Evolutionary conservation across 2,329 filamentous ascomycete genomes (phyloP), one percentile per base, ranked within the genome.

Genomic region (Fusarium papillatum): DNA sequence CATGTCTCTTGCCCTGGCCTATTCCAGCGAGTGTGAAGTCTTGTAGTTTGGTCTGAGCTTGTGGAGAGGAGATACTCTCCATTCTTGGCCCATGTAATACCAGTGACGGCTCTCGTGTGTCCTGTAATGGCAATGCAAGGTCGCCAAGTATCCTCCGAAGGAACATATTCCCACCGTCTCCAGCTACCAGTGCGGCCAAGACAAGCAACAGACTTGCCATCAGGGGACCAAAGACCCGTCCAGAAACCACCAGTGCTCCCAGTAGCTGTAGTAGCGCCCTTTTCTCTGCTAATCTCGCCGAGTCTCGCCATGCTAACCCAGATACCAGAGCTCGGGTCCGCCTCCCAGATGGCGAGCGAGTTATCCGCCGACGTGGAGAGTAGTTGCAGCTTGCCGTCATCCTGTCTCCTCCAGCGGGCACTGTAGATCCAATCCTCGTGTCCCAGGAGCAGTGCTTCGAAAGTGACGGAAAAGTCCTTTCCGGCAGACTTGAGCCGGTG

Each of bases 341-440:
- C 90, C 81, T 97, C 94, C 97, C 97, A 99, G 66, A 99, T 94
- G 1, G 95, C 93, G 13, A 99, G 87, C 0, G 97, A 98, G 82
- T 98, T 98, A 82, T 99, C 97, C 5, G 97, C 97, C 5, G 97
- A 98, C 1, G 96, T 93, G 3, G 96, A 96, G 5, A 99, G 90
- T 11, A 98, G 90, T 77, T 94, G 95, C 16, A 94, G 87, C 70
- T 88, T 91, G 22, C 82, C 85, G 70, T 87, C 85, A 17, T 84
- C 80, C 53, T 86, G 82, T 9, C 88, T 87, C 70, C 90, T 89
- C 96, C 96, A 98, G 66, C 89, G 88, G 3, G 95, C 93, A 68
- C 94, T 97, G 84, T 98, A 98, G 69, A 99, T 96, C 97, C 97
- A 99, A 81, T 99, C 97, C 82, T 99, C 97, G 81, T 99, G 97